Base-by-base conservation (phyloP, 164 flowering plant genomes). In the Malania oleifera region DNA sequence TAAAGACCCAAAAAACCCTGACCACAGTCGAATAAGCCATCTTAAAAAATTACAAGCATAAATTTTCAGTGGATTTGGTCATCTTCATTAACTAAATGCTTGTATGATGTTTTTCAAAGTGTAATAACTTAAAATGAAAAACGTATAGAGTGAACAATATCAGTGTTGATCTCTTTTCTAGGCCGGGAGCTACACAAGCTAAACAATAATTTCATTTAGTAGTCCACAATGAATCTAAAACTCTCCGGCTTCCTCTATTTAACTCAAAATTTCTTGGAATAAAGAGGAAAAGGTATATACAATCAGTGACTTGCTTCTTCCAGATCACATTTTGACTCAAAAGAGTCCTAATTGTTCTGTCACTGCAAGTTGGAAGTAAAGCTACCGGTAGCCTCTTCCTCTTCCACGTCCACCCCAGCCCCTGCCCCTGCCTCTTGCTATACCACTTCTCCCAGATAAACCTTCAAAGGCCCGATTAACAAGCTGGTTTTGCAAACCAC, bases 391-490 rank as follows among this genome's bases (percentile, higher is more conserved):
- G 46, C 72, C 75, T 73, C 95, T 79, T 68, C 96, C 93, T 66
- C 96, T 72, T 17, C 91, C 82, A 7, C 84, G 65, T 17, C 83
- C 77, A 52, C 82, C 73, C 70, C 88, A 61, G 1, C 80, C 82
- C 44, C 90, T 53, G 1, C 78, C 77, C 11, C 84, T 67, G 27
- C 84, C 75, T 59, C 76, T 57, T 6, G 59, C 41, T n/a, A n/a
- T n/a, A 26, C 87, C 75, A 20, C 76, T 58, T 56, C 85, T 67
- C 3, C 89, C 90, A 8, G 92, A 73, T 54, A 79, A 64, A 15
- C 86, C 88, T 77, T 89, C 85, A 38, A 89, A 71, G 45, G 89
- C 91, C 62, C 90, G 70, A 53, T 80, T 81, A 27, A 84, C 81
- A 51, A 83, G 84, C 72, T 92, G 93, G 54, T 74, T 89, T 60